Evolutionary conservation across 2,329 filamentous ascomycete genomes (phyloP).

Genomic region (Ophiostoma piceae): DNA sequence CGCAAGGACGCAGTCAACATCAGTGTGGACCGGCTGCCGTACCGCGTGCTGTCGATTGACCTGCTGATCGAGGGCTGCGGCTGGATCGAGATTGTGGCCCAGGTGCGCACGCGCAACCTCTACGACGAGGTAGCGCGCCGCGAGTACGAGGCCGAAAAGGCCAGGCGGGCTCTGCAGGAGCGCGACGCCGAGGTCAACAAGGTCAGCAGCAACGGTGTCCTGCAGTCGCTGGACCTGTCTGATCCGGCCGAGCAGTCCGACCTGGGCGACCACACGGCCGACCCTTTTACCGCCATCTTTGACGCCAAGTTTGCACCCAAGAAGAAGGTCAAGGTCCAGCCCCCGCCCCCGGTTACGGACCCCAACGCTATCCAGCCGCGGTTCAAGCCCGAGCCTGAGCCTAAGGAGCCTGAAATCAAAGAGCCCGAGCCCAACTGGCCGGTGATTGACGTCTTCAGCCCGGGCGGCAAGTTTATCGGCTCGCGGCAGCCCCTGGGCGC

Average conservation of each 20-base stretch:
- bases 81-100: slow-evolving; percentile 83
- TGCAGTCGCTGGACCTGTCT: slow-evolving; percentile 32
- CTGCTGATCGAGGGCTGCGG: slow-evolving; percentile 87
- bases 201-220: slow-evolving; percentile 20
- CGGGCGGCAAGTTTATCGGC: slow-evolving; percentile 74
- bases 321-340: neutral
- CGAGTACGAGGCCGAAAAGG: slow-evolving; percentile 18
- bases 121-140: slow-evolving; percentile 25
- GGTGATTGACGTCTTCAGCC: slow-evolving; percentile 76
- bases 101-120: slow-evolving; percentile 61
- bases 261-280: neutral
- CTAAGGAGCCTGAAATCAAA: neutral
- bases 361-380: neutral
- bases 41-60: slow-evolving; percentile 72
- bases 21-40: slow-evolving; percentile 66
- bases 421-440: slow-evolving; percentile 47
- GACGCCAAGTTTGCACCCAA: neutral
- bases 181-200: neutral
- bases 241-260: slow-evolving; percentile 22
- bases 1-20: slow-evolving; percentile 56
- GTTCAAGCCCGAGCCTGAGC: neutral
- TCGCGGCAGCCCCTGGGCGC: slow-evolving; percentile 64
- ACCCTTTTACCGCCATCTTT: neutral
- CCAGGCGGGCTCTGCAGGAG: neutral
- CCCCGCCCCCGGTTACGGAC: neutral